phyloP scores from a whole-genome alignment of 768 basidiomycete genomes.

The Cystobasidium tubakii region DNA sequence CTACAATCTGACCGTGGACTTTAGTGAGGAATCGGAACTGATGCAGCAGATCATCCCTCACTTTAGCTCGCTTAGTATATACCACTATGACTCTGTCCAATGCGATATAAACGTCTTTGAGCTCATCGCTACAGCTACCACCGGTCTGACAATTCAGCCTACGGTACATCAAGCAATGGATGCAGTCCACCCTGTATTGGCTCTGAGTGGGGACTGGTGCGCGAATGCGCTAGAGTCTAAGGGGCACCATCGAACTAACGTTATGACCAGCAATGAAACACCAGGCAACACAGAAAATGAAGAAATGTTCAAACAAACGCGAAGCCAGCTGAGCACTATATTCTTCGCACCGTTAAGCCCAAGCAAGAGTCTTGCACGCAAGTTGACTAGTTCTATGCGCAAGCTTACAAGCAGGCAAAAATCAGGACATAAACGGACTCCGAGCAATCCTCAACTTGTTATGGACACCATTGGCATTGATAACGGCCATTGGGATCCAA shows the following conservation, averaged over 20 bases:
- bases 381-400: not conserved
- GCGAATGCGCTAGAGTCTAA: too few species aligned
- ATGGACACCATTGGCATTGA: not conserved
- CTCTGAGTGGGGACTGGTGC: not conserved
- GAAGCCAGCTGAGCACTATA: not conserved
- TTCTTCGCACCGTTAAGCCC: not conserved
- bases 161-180: not conserved
- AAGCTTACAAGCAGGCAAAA: conserved; percentile 7
- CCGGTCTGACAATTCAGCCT: not conserved
- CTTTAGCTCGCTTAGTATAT: not conserved
- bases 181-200: not conserved
- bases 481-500: not conserved
- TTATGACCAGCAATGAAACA: too few species aligned
- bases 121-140: not conserved
- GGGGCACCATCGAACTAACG: too few species aligned
- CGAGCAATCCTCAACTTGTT: not conserved
- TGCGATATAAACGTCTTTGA: conserved; percentile 10
- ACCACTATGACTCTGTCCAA: not conserved
- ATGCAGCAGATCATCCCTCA: not conserved
- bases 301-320: not conserved
- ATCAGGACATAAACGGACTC: not conserved
- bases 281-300: not conserved
- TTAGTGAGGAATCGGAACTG: not conserved
- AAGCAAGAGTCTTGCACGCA: not conserved
- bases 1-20: not conserved